Conservation (phyloP, 306 rosid species). For the Hippophae tibetana region DNA sequence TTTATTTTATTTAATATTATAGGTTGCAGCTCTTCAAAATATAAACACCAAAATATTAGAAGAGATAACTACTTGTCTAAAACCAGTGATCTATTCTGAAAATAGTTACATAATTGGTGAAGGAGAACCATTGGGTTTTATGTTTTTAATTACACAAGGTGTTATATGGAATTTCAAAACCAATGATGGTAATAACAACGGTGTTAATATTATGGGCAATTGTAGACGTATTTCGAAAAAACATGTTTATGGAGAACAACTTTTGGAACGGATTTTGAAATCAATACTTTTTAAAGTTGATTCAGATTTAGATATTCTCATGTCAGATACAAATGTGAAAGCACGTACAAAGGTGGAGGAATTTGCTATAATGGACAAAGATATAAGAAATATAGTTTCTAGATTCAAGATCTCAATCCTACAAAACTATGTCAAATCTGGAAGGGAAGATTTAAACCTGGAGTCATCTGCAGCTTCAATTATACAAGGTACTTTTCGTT, state of each 20-base stretch:
- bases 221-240: too few species aligned
- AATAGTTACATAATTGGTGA: constrained; percentile 1
- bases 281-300: too few species aligned
- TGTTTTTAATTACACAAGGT: constrained; percentile 16
- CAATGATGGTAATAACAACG: not conserved
- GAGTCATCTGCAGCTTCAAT: too few species aligned
- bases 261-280: constrained; percentile 6
- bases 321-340: constrained; percentile 2
- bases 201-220: not conserved
- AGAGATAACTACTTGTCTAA: constrained; percentile 5
- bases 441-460: too few species aligned
- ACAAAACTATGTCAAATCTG: too few species aligned
- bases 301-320: constrained; percentile 2
- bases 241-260: constrained; percentile 10
- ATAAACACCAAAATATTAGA: not conserved
- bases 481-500: too few species aligned
- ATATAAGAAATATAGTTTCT: constrained; percentile 2
- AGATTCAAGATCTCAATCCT: not conserved
- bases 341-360: constrained; percentile 11
- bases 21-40: constrained; percentile 8
- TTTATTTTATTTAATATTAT: too few species aligned
- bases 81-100: constrained; percentile 13
- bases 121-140: constrained; percentile 20
- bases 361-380: constrained; percentile 6
- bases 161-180: not conserved